phyloP scores from a whole-genome alignment of 2,329 filamentous ascomycete species.

The Massarina eburnea region DNA sequence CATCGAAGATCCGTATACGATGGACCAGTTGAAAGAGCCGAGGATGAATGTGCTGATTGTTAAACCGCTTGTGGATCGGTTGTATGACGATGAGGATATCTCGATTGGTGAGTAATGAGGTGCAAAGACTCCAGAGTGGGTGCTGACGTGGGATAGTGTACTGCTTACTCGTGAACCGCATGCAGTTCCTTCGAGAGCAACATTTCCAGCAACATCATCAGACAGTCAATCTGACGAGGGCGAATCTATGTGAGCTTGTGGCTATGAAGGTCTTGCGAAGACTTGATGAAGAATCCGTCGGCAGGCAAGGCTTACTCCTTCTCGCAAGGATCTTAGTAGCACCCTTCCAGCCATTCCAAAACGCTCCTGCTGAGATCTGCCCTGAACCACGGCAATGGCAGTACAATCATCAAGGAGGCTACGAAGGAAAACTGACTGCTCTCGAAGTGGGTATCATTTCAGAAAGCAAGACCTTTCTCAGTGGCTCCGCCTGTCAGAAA shows the following conservation, averaged over 20 bases:
- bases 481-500: slow-evolving; percentile 76
- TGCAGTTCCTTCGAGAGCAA: slow-evolving; percentile 78
- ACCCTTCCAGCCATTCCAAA: slow-evolving; percentile 83
- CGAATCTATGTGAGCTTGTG: slow-evolving; percentile 76
- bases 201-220: slow-evolving; percentile 74
- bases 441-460: slow-evolving; percentile 82
- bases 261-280: slow-evolving; percentile 76
- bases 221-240: slow-evolving; percentile 77
- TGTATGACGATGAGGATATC: slow-evolving; percentile 77
- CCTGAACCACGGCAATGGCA: slow-evolving; percentile 55
- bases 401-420: slow-evolving; percentile 49
- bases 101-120: slow-evolving; percentile 62
- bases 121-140: background rate
- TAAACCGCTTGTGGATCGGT: slow-evolving; percentile 78
- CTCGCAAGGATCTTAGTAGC: slow-evolving; percentile 79
- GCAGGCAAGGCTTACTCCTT: slow-evolving; percentile 68
- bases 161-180: slow-evolving; percentile 78
- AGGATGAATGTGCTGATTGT: slow-evolving; percentile 81
- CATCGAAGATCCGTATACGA: slow-evolving; percentile 65
- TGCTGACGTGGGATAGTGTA: slow-evolving; percentile 59
- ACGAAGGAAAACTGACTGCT: slow-evolving; percentile 68
- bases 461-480: slow-evolving; percentile 77
- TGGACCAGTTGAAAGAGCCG: slow-evolving; percentile 77
- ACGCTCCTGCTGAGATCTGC: slow-evolving; percentile 69
- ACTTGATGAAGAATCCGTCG: slow-evolving; percentile 76